A percentile compares a stretch with the other conserved stretches of the same genome.
phyloP scores from a whole-genome alignment of 768 basidiomycete species.

The Boletus edulis region DNA sequence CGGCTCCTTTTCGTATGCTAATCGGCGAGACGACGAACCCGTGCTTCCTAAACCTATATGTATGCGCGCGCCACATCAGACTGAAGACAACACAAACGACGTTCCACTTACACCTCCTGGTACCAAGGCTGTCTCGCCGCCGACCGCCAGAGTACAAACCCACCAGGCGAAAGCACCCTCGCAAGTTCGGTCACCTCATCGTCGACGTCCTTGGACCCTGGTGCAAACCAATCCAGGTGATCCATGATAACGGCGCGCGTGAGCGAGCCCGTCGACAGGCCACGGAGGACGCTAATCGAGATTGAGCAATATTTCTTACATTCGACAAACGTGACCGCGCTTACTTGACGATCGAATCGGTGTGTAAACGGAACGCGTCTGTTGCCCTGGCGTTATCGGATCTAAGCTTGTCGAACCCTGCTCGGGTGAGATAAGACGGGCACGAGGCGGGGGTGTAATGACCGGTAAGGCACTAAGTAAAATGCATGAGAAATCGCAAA shows the following conservation, averaged over 20 bases:
- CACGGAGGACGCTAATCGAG: slow-evolving; percentile 39
- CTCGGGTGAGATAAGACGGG: slow-evolving; percentile 61
- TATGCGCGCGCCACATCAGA: not conserved
- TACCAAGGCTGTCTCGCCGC: slow-evolving; percentile 69
- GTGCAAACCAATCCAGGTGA: slow-evolving; percentile 59
- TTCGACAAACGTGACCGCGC: slow-evolving; percentile 10
- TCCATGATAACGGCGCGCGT: slow-evolving; percentile 73
- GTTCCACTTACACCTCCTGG: slow-evolving; percentile 40
- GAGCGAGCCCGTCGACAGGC: slow-evolving; percentile 45
- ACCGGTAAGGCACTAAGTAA: slow-evolving; percentile 41
- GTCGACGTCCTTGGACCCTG: slow-evolving; percentile 45
- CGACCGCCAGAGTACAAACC: slow-evolving; percentile 64
- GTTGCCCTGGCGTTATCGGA: slow-evolving; percentile 42
- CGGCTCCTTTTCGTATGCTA: slow-evolving; percentile 47
- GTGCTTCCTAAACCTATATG: slow-evolving; percentile 43
- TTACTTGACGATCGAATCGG: slow-evolving; percentile 67
- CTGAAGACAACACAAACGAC: no score
- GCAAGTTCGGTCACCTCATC: slow-evolving; percentile 54
- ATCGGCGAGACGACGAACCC: slow-evolving; percentile 56
- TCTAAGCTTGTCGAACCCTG: slow-evolving; percentile 57
- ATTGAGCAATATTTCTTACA: not conserved
- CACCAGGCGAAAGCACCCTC: slow-evolving; percentile 55
- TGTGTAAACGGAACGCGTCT: slow-evolving; percentile 66
- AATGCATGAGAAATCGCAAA: not conserved
- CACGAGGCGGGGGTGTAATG: slow-evolving; percentile 57